Base-by-base conservation (phyloP, 2,329 filamentous ascomycete genomes). In the Trichoderma sp. region DNA sequence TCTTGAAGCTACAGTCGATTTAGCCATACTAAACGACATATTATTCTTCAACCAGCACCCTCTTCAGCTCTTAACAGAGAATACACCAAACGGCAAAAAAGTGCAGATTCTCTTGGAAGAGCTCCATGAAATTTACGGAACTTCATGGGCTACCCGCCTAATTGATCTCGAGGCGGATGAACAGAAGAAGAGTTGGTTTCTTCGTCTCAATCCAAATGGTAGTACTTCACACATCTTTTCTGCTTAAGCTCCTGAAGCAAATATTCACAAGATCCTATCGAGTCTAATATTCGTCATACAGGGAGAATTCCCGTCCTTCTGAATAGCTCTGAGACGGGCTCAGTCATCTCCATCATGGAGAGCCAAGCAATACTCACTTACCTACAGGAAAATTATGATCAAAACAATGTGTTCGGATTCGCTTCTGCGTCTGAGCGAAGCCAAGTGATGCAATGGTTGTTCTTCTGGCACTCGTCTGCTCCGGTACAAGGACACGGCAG, bases 141-240 rank as follows among this genome's bases (percentile, higher is more conserved):
- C 47, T 21, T 47, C 52, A 33, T 66, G 53, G 63, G 14, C 35
- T n/a, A 66, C 63, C 6, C 52, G 33, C 10, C 63, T 66, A 8
- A 27, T 58, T 10, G 63, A 66, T n/a, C 35, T 58, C 35, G 35
- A 56, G 37, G 47, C 53, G 10, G 40, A 66, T 53, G 37, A 66
- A 21, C 63, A 66, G 35, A 66, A 66, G 37, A 57, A 49, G 5
- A 2, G 14, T 21, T 58, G 52, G 63, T 66, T 66, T n/a, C 52
- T 66, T n/a, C 63, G 49, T 3, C n/a, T 66, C 2, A 66, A 58
- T n/a, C 63, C 63, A 13, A 66, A 66, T 35, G 63, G 63, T 66
- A 24, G 21, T n/a, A 24, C 24, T 49, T 13, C 10, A 21, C n/a
- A 49, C 47, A 24, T 5, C 4, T 10, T 13, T 49, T 13, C 47